Conservation (phyloP, 768 basidiomycete species). For the Leccinum pellstonianum region DNA sequence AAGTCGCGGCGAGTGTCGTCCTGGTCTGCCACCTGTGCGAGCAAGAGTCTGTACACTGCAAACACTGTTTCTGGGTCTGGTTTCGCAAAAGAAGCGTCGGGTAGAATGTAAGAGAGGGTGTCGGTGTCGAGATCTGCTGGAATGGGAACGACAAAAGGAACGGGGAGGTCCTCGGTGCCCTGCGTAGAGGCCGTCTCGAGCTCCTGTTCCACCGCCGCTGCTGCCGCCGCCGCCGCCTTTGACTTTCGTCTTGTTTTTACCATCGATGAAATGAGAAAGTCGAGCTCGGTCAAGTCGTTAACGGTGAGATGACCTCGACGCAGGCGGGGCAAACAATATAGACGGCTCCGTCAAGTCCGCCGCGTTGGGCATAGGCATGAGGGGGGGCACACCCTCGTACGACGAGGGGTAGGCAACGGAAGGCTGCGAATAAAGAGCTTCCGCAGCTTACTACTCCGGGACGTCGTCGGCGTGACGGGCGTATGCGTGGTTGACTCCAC, state of each 20-base stretch:
- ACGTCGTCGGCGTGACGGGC: too few species aligned
- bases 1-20: constrained; percentile 60
- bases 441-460: too few species aligned
- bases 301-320: too few species aligned
- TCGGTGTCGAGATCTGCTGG: constrained; percentile 71
- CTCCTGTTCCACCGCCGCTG: constrained; percentile 28
- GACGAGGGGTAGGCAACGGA: too few species aligned
- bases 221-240: constrained; percentile 41
- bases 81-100: constrained; percentile 54
- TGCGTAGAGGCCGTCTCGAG: constrained; percentile 35
- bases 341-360: too few species aligned
- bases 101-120: constrained; percentile 56
- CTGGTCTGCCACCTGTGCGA: constrained; percentile 54
- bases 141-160: constrained; percentile 38
- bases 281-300: too few species aligned
- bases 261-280: constrained; percentile 20
- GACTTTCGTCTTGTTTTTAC: constrained; percentile 62
- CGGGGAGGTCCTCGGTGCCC: constrained; percentile 34
- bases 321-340: too few species aligned
- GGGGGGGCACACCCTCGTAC: too few species aligned
- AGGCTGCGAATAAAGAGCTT: too few species aligned
- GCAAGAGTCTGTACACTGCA: constrained; percentile 58
- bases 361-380: too few species aligned
- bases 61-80: constrained; percentile 61
- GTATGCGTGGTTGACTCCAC: too few species aligned